Conservation (phyloP, 139 green algal genomes). For the Coelastrella sp. region DNA sequence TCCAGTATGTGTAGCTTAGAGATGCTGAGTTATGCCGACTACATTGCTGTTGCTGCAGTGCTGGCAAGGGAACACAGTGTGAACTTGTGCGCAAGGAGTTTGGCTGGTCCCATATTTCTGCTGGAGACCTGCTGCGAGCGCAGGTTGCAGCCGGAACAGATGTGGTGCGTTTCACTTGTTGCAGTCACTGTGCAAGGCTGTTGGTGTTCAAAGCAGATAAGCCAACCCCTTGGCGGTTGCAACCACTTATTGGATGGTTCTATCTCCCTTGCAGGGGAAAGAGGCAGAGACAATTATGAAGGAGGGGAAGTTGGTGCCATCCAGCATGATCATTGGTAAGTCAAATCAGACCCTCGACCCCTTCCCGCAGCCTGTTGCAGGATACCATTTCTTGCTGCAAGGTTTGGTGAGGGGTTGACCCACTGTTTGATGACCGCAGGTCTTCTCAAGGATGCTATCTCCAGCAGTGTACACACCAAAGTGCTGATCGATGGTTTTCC, state of each 20-base stretch:
- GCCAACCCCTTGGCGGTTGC: constrained; percentile 8
- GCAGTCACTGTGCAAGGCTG: neutral
- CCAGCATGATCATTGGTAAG: constrained; percentile 59
- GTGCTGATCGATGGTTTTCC: constrained; percentile 91
- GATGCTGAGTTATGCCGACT: too few species aligned
- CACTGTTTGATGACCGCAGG: constrained; percentile 46
- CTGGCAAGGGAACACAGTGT: constrained; percentile 70
- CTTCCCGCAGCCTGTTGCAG: too few species aligned
- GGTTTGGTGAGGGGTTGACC: too few species aligned
- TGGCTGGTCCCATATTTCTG: constrained; percentile 63
- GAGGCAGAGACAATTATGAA: constrained; percentile 53
- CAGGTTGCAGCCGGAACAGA: constrained; percentile 57
- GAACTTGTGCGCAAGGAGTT: constrained; percentile 54
- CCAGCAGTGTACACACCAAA: constrained; percentile 23
- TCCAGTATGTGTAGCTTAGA: too few species aligned
- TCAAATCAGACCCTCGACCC: too few species aligned
- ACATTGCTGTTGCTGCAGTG: constrained; percentile 40
- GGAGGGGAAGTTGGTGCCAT: constrained; percentile 60
- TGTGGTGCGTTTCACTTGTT: constrained; percentile 42
- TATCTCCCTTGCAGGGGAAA: constrained; percentile 45
- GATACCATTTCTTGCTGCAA: too few species aligned
- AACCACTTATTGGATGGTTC: neutral
- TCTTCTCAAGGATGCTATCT: constrained; percentile 55
- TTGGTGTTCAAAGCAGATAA: neutral
- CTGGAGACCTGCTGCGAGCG: constrained; percentile 64